Conservation (phyloP, 805 yeast species). For the Ascoidea rubescens region DNA sequence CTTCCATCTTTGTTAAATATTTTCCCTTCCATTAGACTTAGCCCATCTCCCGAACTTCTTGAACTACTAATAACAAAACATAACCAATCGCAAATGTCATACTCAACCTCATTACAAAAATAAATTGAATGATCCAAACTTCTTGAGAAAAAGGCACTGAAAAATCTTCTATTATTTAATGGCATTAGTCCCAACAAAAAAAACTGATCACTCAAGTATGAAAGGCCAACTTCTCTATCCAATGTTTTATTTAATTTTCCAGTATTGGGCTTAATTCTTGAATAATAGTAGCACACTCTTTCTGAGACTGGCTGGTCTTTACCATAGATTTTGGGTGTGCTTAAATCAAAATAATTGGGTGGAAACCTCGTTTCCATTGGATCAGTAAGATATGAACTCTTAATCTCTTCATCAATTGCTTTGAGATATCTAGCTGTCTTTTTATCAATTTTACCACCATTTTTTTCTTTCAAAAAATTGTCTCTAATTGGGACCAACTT, state of each 20-base stretch:
- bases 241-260: no score
- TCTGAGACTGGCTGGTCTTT: not conserved
- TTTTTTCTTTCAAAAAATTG: no score
- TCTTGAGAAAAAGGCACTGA: not conserved
- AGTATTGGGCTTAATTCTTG: no score
- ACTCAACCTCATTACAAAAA: no score
- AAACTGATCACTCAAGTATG: not conserved
- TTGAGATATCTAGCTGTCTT: no score
- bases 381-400: not conserved
- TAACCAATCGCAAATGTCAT: no score
- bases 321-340: no score
- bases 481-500: no score
- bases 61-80: not conserved
- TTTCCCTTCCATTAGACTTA: not conserved
- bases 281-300: not conserved
- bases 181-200: not conserved
- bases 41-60: not conserved
- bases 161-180: no score
- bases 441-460: no score
- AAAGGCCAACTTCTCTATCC: not conserved
- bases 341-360: not conserved
- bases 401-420: no score
- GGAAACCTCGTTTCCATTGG: not conserved
- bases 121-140: not conserved
- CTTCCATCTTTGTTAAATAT: not conserved